phyloP scores from a whole-genome alignment of 805 yeast genomes.

The Candida maltosa region DNA sequence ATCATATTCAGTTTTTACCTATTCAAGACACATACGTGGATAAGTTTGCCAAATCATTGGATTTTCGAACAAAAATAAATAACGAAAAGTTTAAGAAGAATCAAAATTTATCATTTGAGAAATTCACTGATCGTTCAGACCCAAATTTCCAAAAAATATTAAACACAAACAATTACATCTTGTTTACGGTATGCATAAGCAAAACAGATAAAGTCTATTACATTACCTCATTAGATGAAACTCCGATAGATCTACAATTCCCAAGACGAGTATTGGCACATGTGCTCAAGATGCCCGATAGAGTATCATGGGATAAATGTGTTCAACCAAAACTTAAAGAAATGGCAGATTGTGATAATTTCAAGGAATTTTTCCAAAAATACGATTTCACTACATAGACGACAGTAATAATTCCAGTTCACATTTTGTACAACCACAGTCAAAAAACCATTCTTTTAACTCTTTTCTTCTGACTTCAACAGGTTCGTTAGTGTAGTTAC shows the following conservation, averaged over 20 bases:
- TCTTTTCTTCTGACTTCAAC: conserved; percentile 38
- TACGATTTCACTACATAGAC: conserved; percentile 47
- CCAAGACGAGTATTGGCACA: conserved; percentile 78
- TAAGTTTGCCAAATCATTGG: conserved; percentile 45
- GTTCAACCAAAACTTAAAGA: conserved; percentile 63
- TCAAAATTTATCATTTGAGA: conserved; percentile 41
- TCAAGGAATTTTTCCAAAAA: conserved; percentile 52
- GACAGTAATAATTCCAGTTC: conserved; percentile 12
- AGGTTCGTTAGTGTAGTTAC: conserved; percentile 43
- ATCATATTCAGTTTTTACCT: conserved; percentile 76
- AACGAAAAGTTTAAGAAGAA: conserved; percentile 45
- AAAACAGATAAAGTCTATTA: conserved; percentile 13
- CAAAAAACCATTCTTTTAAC: conserved; percentile 57
- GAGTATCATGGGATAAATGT: conserved; percentile 78
- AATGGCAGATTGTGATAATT: conserved; percentile 55
- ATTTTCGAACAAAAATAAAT: conserved; percentile 40
- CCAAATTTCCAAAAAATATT: conserved; percentile 16
- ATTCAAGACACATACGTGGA: conserved; percentile 44
- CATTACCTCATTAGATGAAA: conserved; percentile 19
- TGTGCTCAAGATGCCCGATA: conserved; percentile 55
- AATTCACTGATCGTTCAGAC: conserved; percentile 21
- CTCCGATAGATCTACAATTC: conserved; percentile 70
- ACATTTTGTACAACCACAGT: conserved; percentile 53
- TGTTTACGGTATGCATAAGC: conserved; percentile 27
- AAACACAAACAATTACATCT: conserved; percentile 35